Conservation (phyloP, 2,329 filamentous ascomycete genomes). For the Ophiostoma australiae region DNA sequence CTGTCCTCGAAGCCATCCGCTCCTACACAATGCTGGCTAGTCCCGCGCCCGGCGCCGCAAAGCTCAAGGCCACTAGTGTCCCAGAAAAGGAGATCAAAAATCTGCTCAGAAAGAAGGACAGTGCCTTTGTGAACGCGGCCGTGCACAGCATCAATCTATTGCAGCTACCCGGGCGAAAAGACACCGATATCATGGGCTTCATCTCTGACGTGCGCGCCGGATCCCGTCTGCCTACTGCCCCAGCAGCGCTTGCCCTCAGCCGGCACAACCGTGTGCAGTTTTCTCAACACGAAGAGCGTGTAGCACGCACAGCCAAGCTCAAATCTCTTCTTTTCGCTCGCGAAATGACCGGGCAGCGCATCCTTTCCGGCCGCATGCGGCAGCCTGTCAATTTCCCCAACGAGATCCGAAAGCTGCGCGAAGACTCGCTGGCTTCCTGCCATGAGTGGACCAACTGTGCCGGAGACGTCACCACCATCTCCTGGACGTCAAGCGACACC, state of each 20-base stretch:
- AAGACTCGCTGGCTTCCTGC: conserved; percentile 49
- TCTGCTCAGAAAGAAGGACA: neutral
- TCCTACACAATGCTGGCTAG: no score
- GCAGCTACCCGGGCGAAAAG: conserved; percentile 29
- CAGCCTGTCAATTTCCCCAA: conserved; percentile 43
- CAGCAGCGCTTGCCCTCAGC: conserved; percentile 32
- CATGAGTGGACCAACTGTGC: conserved; percentile 58
- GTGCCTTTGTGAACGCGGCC: neutral
- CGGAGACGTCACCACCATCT: conserved; percentile 55
- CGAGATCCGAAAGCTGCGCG: conserved; percentile 42
- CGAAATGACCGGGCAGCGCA: conserved; percentile 44
- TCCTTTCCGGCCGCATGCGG: conserved; percentile 34
- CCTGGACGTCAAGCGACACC: conserved; percentile 50
- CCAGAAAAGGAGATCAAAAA: conserved; percentile 2
- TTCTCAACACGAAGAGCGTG: conserved; percentile 27
- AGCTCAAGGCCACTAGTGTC: neutral
- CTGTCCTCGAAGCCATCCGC: conserved; percentile 15
- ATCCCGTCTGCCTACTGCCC: neutral
- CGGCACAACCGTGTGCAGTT: neutral
- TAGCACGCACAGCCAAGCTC: conserved; percentile 34
- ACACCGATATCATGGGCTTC: conserved; percentile 37
- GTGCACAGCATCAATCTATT: neutral
- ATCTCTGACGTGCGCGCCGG: conserved; percentile 35
- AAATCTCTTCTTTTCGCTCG: conserved; percentile 45
- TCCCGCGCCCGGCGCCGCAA: neutral